Conservation (phyloP, 768 basidiomycete species). For the Sistotremastrum niveocremeum region DNA sequence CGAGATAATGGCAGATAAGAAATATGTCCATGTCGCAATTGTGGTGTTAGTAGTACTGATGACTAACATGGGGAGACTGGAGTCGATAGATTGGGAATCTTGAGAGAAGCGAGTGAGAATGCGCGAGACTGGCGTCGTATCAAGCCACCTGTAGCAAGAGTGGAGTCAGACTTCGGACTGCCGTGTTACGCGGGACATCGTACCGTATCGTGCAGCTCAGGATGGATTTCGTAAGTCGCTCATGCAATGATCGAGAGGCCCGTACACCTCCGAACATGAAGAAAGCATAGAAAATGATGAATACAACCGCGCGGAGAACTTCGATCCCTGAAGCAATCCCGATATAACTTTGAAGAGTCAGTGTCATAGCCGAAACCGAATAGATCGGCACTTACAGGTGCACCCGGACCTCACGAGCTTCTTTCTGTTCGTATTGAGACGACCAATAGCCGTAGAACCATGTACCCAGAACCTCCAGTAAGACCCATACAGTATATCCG, state of each 20-base stretch:
- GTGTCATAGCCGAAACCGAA: too few species aligned
- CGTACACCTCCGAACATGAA: constrained; percentile 3
- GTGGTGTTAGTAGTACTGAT: neutral
- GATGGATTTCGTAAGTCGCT: constrained; percentile 1
- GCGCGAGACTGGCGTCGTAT: constrained; percentile 20
- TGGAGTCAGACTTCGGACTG: neutral
- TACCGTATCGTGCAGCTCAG: constrained; percentile 7
- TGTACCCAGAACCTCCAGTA: too few species aligned
- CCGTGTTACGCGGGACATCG: too few species aligned
- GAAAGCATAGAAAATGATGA: constrained; percentile 5
- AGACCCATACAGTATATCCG: constrained; percentile 1
- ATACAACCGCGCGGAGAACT: constrained; percentile 1
- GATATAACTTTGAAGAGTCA: too few species aligned
- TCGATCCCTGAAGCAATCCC: too few species aligned
- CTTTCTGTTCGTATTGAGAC: too few species aligned
- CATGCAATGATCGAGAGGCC: neutral
- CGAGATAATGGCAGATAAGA: neutral
- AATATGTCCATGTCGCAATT: neutral
- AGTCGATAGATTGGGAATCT: constrained; percentile 15
- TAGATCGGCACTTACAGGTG: too few species aligned
- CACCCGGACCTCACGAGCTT: too few species aligned
- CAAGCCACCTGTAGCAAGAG: constrained; percentile 19
- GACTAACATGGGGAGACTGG: neutral
- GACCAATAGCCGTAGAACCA: too few species aligned
- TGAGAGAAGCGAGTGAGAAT: constrained; percentile 19